Evolutionary conservation across 768 basidiomycete species (phyloP).

Genomic region (Leccinum ochraceum): DNA sequence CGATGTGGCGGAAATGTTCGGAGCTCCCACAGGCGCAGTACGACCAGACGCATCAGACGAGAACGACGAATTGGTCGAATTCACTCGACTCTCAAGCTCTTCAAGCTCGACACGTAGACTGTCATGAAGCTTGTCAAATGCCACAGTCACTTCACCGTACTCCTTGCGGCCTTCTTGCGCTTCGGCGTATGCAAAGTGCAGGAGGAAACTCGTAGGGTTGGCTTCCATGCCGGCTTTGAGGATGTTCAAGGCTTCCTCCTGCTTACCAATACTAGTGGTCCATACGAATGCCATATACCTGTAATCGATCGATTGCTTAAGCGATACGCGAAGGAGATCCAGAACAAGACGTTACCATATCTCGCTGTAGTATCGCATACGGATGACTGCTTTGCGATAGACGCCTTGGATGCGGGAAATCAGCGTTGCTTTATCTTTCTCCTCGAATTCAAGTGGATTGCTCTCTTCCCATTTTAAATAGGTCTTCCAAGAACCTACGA

Average conservation of each 20-base stretch:
- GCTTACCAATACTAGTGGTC: conserved; percentile 68
- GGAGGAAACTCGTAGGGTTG: conserved; percentile 82
- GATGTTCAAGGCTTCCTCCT: conserved; percentile 79
- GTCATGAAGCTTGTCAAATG: conserved; percentile 73
- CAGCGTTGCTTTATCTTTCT: conserved; percentile 69
- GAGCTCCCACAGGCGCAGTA: conserved; percentile 25
- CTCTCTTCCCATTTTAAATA: conserved; percentile 96
- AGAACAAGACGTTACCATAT: conserved; percentile 64
- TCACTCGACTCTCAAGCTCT: conserved; percentile 48
- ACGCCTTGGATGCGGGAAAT: conserved; percentile 75
- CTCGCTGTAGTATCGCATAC: conserved; percentile 94
- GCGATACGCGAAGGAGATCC: conserved; percentile 1
- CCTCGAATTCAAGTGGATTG: conserved; percentile 92
- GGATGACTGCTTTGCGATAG: conserved; percentile 85
- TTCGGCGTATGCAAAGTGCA: conserved; percentile 91
- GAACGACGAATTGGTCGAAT: conserved; percentile 40
- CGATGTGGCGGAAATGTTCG: conserved; percentile 14
- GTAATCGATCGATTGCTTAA: conserved; percentile 13
- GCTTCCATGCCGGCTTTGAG: conserved; percentile 86
- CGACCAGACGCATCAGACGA: conserved; percentile 37
- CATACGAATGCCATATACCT: conserved; percentile 94
- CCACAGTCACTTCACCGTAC: conserved; percentile 63
- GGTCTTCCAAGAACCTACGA: conserved; percentile 85
- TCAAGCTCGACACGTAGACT: conserved; percentile 67
- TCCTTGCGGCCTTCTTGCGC: conserved; percentile 63